Conservation (phyloP, 2,329 filamentous ascomycete genomes). For the Stemphylium lycopersici region DNA sequence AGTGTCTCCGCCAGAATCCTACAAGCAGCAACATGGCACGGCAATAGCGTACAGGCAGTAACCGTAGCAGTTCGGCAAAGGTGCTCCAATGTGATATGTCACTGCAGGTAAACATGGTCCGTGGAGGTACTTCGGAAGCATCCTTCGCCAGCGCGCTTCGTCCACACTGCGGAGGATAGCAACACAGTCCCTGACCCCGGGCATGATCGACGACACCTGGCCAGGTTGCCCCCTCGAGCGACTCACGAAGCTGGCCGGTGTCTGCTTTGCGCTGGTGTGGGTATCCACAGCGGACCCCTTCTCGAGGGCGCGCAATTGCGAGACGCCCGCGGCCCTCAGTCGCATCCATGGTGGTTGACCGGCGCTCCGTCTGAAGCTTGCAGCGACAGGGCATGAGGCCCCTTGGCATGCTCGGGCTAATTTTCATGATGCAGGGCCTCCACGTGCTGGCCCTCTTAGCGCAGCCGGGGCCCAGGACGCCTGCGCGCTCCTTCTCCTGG, state of each 20-base stretch:
- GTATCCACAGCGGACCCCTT: constrained; percentile 10
- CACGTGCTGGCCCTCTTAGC: constrained; percentile 32
- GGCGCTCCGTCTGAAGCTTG: constrained; percentile 12
- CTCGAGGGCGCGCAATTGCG: constrained; percentile 3
- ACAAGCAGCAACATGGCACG: background rate
- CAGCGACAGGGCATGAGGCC: constrained; percentile 5
- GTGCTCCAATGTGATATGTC: constrained; percentile 5
- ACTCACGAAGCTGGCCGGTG: background rate
- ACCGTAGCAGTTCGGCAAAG: constrained; percentile 6
- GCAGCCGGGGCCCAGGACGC: constrained; percentile 9
- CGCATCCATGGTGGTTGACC: background rate
- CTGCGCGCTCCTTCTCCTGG: constrained; percentile 4
- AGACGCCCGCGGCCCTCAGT: constrained; percentile 3
- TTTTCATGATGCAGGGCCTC: constrained; percentile 26
- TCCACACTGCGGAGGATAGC: constrained; percentile 5
- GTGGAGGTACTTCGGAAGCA: constrained; percentile 13
- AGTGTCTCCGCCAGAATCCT: background rate
- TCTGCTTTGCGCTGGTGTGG: background rate
- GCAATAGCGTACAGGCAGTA: background rate
- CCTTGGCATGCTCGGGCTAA: constrained; percentile 15
- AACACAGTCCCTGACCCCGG: constrained; percentile 6
- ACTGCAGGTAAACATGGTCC: constrained; percentile 7
- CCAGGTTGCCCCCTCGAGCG: background rate
- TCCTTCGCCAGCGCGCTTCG: constrained; percentile 4
- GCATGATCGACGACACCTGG: constrained; percentile 19